These are phyloP conservation scores for Yarrowia divulgata DNA, from an alignment of 805 yeast genomes.

Conservation along the genomic window DNA sequence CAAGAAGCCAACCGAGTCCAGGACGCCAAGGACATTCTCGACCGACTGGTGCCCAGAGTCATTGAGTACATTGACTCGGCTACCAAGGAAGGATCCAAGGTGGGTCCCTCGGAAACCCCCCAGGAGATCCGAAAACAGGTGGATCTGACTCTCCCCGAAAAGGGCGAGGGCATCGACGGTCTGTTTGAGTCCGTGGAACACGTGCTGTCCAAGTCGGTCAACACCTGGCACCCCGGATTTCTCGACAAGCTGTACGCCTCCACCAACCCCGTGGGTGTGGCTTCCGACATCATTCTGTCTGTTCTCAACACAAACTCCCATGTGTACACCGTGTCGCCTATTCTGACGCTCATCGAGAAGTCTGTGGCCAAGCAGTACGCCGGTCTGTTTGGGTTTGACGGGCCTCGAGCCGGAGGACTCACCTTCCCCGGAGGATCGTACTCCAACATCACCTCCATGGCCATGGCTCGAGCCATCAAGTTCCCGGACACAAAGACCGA, in stretches of 20 bases:
- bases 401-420: conserved; percentile 72
- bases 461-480: conserved; percentile 70
- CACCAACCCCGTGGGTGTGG: conserved; percentile 84
- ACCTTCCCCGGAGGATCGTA: conserved; percentile 90
- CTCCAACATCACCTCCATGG: conserved; percentile 81
- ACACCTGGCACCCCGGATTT: conserved; percentile 88
- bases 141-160: conserved; percentile 51
- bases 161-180: conserved; percentile 55
- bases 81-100: conserved; percentile 9
- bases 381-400: conserved; percentile 62
- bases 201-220: conserved; percentile 71
- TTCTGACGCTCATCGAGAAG: conserved; percentile 76
- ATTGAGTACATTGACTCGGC: conserved; percentile 33
- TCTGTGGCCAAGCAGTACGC: conserved; percentile 74
- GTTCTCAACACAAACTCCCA: conserved; percentile 83
- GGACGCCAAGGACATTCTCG: conserved; percentile 34
- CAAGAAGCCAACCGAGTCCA: conserved; percentile 28
- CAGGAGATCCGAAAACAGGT: conserved; percentile 53
- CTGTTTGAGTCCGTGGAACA: conserved; percentile 61
- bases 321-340: conserved; percentile 84
- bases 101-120: conserved; percentile 52
- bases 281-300: conserved; percentile 72
- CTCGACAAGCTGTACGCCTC: conserved; percentile 84
- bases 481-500: conserved; percentile 71
- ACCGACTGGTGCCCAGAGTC: conserved; percentile 29